A percentile compares a stretch with the other conserved stretches of the same genome.
These are phyloP conservation scores for Uronychia setigera DNA, from an alignment of 73 alveolate genomes.

Conservation along the genomic window DNA sequence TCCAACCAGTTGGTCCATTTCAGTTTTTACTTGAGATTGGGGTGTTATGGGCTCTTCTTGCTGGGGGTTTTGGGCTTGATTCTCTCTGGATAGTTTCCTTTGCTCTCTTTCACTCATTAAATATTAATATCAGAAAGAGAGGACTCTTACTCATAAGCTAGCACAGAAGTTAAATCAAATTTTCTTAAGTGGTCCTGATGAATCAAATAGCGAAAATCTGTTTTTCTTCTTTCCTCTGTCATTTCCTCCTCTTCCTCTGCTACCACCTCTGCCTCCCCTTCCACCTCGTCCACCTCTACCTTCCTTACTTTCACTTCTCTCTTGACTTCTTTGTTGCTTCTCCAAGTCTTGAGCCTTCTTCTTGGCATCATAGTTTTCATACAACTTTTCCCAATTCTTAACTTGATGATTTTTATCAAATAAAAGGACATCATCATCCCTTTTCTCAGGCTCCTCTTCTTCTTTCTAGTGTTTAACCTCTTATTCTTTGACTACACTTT, in stretches of 20 bases:
- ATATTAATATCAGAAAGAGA: not conserved
- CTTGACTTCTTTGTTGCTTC: not conserved
- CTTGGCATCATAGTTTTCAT: not conserved
- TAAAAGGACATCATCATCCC: not conserved
- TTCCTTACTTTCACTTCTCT: not conserved
- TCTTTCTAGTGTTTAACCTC: not conserved
- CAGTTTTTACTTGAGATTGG: too few species aligned
- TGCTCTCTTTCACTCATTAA: not conserved
- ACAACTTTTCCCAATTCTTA: not conserved
- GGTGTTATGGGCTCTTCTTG: too few species aligned
- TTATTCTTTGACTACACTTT: too few species aligned
- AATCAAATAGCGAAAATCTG: not conserved
- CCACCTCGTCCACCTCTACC: constrained; percentile 14
- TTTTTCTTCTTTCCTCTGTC: not conserved
- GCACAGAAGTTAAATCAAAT: not conserved
- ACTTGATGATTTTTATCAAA: not conserved
- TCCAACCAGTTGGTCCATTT: too few species aligned
- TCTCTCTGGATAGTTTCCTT: too few species aligned
- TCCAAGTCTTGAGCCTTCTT: not conserved
- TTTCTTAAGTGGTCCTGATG: not conserved
- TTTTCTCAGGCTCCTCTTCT: not conserved
- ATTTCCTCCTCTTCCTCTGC: constrained; percentile 11
- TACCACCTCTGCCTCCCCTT: constrained; percentile 10
- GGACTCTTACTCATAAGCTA: not conserved
- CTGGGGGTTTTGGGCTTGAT: too few species aligned